These are phyloP conservation scores for Spongiforma sp. DNA, from an alignment of 1,284 basidiomycete species.

Conservation along the genomic window DNA sequence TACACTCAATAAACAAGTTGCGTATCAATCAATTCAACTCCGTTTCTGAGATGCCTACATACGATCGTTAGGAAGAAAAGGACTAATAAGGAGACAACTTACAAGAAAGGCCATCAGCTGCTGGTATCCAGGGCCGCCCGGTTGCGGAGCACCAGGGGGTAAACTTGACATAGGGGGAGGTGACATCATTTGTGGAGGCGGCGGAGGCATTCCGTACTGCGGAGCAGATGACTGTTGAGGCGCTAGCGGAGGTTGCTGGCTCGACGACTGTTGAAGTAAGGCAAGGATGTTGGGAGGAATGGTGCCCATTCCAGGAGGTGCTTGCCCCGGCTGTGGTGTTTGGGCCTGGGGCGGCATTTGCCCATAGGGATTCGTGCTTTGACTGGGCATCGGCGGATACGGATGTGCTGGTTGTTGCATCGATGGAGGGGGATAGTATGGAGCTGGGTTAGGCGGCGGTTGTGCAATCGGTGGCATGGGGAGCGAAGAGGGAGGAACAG, in stretches of 20 bases:
- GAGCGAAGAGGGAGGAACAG: conserved; percentile 39
- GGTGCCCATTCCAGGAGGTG: conserved; percentile 42
- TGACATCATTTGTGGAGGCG: conserved; percentile 40
- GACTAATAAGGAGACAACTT: conserved; percentile 19
- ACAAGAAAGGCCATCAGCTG: conserved; percentile 63
- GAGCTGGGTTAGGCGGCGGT: conserved; percentile 37
- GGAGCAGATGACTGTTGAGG: conserved; percentile 43
- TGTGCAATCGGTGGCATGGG: conserved; percentile 41
- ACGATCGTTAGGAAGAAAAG: not conserved
- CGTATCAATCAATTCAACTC: conserved; percentile 14
- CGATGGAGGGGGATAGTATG: conserved; percentile 52
- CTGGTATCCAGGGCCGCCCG: conserved; percentile 51
- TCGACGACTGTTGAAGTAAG: conserved; percentile 55
- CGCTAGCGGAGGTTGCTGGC: conserved; percentile 38
- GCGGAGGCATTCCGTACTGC: conserved; percentile 47
- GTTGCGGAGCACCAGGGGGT: conserved; percentile 41
- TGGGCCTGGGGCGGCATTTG: conserved; percentile 42
- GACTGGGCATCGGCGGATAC: conserved; percentile 40
- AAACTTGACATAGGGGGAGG: conserved; percentile 46
- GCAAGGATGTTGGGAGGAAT: conserved; percentile 71
- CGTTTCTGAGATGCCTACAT: conserved; percentile 34
- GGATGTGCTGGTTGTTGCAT: conserved; percentile 38
- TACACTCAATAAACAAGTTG: conserved; percentile 16
- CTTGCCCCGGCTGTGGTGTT: conserved; percentile 44
- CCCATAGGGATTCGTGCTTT: conserved; percentile 41